Evolutionary conservation across 2,329 filamentous ascomycete species (phyloP).

Genomic region (Tolypocladium capitatum): DNA sequence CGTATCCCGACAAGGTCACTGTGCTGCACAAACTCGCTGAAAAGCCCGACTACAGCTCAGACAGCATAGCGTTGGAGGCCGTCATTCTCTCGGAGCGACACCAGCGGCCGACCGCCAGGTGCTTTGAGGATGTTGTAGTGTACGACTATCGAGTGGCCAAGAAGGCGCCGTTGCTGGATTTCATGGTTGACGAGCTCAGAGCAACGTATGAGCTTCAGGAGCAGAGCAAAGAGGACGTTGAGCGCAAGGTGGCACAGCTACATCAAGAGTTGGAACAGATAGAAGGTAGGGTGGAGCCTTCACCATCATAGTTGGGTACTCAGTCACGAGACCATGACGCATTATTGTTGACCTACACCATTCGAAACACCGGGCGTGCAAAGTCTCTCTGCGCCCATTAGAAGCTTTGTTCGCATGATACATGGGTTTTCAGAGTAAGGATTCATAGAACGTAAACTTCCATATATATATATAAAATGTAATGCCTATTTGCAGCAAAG

Average conservation of each 20-base stretch:
- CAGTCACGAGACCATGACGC: neutral
- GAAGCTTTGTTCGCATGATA: neutral
- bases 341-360: neutral
- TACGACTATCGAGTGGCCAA: constrained; percentile 19
- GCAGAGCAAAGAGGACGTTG: constrained; percentile 5
- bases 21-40: constrained; percentile 66
- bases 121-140: constrained; percentile 39
- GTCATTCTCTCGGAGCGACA: constrained; percentile 64
- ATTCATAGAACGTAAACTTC: neutral
- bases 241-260: constrained; percentile 7
- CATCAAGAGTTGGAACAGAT: constrained; percentile 1
- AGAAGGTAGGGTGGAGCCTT: neutral
- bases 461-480: too few relatives aligned
- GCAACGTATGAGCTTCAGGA: constrained; percentile 22
- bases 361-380: neutral
- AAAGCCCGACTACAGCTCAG: constrained; percentile 27
- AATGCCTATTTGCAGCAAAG: too few relatives aligned
- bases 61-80: constrained; percentile 44
- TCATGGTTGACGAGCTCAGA: constrained; percentile 25
- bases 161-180: constrained; percentile 25
- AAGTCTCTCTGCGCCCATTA: neutral
- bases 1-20: constrained; percentile 67
- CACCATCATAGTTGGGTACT: neutral
- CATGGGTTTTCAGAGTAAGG: neutral
- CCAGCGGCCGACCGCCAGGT: constrained; percentile 58